Percentiles rank a stretch among this genome's conserved stretches.
phyloP scores from a whole-genome alignment of 352 stramenopile genomes.

The Phytopythium boreale region DNA sequence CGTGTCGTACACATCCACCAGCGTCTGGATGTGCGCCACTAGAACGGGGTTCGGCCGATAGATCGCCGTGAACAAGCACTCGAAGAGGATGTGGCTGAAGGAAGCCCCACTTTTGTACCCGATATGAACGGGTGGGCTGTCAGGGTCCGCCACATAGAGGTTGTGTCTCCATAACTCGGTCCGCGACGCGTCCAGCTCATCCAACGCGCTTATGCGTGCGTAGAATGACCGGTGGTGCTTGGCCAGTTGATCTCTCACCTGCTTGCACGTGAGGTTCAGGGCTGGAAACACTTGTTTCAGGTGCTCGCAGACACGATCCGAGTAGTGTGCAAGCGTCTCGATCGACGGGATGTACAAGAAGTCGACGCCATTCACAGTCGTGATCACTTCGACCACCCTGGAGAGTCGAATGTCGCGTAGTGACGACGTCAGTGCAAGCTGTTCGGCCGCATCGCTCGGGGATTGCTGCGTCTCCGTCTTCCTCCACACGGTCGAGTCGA shows the following conservation, averaged over 20 bases:
- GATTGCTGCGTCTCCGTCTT: background rate
- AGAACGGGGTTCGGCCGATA: slow-evolving; percentile 25
- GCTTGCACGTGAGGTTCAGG: background rate
- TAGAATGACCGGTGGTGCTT: slow-evolving; percentile 9
- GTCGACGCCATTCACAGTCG: slow-evolving; percentile 3
- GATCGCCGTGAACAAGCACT: slow-evolving; percentile 28
- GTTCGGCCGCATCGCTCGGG: background rate
- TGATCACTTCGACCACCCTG: slow-evolving; percentile 3
- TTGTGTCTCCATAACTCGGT: slow-evolving; percentile 32
- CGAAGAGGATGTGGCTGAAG: slow-evolving; percentile 14
- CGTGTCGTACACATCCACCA: slow-evolving; percentile 8
- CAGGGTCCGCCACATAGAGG: slow-evolving; percentile 15
- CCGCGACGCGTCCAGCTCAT: slow-evolving; percentile 1
- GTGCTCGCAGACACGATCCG: slow-evolving; percentile 11
- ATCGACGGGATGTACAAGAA: slow-evolving; percentile 12
- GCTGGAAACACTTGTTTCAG: background rate
- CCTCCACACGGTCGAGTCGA: slow-evolving; percentile 34
- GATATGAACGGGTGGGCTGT: slow-evolving; percentile 15
- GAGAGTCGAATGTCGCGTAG: background rate
- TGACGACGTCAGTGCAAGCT: background rate
- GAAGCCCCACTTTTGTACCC: slow-evolving; percentile 12
- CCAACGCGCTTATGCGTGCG: background rate
- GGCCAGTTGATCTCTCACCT: slow-evolving; percentile 6
- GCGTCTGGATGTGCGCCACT: slow-evolving; percentile 17
- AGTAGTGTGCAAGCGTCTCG: slow-evolving; percentile 10